phyloP scores from a whole-genome alignment of 1,139 yeast species.

The Nakaseomyces nivariensis region DNA sequence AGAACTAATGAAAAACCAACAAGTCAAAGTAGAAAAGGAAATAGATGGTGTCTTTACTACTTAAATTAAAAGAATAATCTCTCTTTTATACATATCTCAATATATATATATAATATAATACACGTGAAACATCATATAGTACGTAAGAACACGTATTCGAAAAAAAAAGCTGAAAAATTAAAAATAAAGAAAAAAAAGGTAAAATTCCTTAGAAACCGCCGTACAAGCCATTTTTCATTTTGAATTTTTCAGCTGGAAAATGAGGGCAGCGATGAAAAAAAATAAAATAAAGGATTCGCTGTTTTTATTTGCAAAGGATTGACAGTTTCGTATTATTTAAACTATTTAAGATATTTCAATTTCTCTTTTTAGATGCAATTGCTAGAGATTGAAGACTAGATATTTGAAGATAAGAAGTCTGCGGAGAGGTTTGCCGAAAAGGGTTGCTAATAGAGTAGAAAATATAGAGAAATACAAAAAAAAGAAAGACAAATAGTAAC shows the following conservation, averaged over 20 bases:
- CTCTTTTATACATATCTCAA: no score
- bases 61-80: not conserved
- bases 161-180: no score
- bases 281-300: not conserved
- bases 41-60: not conserved
- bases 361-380: no score
- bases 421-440: no score
- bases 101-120: not conserved
- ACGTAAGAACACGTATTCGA: not conserved
- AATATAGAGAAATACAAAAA: no score
- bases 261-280: no score
- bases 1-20: conserved; percentile 15
- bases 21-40: conserved; percentile 18
- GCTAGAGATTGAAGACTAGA: no score
- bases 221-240: not conserved
- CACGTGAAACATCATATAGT: not conserved
- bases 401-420: no score
- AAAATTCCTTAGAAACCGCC: not conserved
- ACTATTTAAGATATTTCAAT: not conserved
- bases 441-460: no score
- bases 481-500: no score
- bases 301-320: not conserved
- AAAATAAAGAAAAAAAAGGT: no score
- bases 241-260: not conserved
- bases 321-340: not conserved